Percentiles rank a stretch among this genome's conserved stretches.
These are phyloP conservation scores for Exobasidium rhododendri DNA, from an alignment of 1,284 basidiomycete genomes.

Conservation along the genomic window DNA sequence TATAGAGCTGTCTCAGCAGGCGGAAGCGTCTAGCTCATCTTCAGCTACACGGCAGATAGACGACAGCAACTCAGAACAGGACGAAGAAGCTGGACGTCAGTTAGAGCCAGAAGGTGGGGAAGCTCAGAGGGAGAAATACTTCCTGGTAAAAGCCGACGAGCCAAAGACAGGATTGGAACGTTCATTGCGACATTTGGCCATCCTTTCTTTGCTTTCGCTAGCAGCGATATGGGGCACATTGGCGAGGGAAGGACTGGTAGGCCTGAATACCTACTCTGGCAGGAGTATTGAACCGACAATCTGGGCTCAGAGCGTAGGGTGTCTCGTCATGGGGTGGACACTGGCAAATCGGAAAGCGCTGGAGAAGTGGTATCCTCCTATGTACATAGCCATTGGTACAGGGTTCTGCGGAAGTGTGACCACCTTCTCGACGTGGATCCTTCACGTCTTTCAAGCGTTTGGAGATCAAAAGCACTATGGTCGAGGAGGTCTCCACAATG, in stretches of 20 bases:
- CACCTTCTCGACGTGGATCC: slow-evolving; percentile 93
- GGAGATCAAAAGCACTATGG: slow-evolving; percentile 65
- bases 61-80: neutral
- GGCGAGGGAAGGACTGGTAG: slow-evolving; percentile 54
- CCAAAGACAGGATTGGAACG: neutral
- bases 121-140: neutral
- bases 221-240: slow-evolving; percentile 56
- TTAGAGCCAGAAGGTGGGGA: slow-evolving; percentile 2
- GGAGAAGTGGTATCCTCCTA: slow-evolving; percentile 55
- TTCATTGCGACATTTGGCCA: slow-evolving; percentile 26
- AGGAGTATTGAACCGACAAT: slow-evolving; percentile 75
- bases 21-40: neutral
- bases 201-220: slow-evolving; percentile 49
- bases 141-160: neutral
- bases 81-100: slow-evolving; percentile 7
- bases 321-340: slow-evolving; percentile 72
- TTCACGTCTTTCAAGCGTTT: slow-evolving; percentile 82
- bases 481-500: slow-evolving; percentile 73
- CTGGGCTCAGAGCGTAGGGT: slow-evolving; percentile 84
- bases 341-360: slow-evolving; percentile 28
- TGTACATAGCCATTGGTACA: slow-evolving; percentile 84
- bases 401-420: slow-evolving; percentile 95
- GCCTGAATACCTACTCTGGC: slow-evolving; percentile 66
- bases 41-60: neutral
- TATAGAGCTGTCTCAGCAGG: no score